These are phyloP conservation scores for Venturiaceae sp. DNA, from an alignment of 2,329 filamentous ascomycete species.

Conservation along the genomic window DNA sequence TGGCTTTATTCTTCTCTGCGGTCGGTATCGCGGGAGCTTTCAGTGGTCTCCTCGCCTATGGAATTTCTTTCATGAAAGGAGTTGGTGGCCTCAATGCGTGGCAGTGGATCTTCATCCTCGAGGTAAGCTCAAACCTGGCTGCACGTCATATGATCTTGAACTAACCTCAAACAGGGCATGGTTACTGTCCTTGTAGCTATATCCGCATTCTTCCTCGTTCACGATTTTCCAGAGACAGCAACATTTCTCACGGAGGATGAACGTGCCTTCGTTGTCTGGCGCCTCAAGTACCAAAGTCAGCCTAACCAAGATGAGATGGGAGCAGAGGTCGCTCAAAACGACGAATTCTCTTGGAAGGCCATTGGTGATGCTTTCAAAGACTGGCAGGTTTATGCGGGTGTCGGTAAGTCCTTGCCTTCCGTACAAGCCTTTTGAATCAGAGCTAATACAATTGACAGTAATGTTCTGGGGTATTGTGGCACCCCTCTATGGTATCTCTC, in stretches of 20 bases:
- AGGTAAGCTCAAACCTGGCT: slow-evolving; percentile 9
- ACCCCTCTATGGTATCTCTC: slow-evolving; percentile 7
- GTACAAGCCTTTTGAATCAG: no score
- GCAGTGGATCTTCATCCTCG: slow-evolving; percentile 32
- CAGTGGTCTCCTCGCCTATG: slow-evolving; percentile 48
- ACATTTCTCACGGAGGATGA: slow-evolving; percentile 45
- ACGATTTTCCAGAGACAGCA: slow-evolving; percentile 54
- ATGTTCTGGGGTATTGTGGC: slow-evolving; percentile 5
- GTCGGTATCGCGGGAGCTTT: slow-evolving; percentile 51
- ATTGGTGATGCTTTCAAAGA: slow-evolving; percentile 9
- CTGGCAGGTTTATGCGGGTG: slow-evolving; percentile 8
- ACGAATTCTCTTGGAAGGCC: slow-evolving; percentile 8
- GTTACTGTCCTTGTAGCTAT: slow-evolving; percentile 24
- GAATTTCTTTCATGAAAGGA: slow-evolving; percentile 52
- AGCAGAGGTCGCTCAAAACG: slow-evolving; percentile 1
- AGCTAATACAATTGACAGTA: no score
- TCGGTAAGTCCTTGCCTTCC: slow-evolving; percentile 2
- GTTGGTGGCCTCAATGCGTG: slow-evolving; percentile 35
- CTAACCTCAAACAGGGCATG: slow-evolving; percentile 10
- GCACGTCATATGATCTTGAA: neutral
- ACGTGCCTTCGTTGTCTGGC: slow-evolving; percentile 47
- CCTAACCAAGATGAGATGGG: neutral
- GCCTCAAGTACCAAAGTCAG: slow-evolving; percentile 32
- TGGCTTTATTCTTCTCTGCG: slow-evolving; percentile 51
- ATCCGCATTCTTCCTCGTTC: slow-evolving; percentile 46